Evolutionary conservation across 2,329 filamentous ascomycete species (phyloP), one percentile per base, ranked within the genome.

Genomic region (Tolypocladium paradoxum): DNA sequence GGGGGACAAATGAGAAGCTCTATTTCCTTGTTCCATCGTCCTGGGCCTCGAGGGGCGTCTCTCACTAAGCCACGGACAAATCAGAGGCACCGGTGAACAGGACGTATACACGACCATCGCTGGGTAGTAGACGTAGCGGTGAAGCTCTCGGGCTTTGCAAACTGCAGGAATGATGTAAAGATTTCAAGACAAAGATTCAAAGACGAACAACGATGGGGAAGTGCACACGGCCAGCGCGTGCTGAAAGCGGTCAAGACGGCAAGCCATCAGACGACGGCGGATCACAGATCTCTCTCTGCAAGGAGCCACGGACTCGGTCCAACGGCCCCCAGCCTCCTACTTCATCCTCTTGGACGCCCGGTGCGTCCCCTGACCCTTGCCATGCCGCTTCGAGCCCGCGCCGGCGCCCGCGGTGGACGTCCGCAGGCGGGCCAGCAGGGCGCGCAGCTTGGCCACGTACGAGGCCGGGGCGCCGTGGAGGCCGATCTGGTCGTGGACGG

Each of bases 381-480:
- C 58, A 11, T 62, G 60, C 7, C 70, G 64, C 58, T 73, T 73
- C 24, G 65, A 56, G 2, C 66, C 62, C 20, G 43, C 24, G 4
- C 12, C 34, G 6, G 61, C 59, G 9, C 62, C 59, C 5, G 58
- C 56, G 37, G 58, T 62, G 7, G 63, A 61, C 8, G 61, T 56
- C 55, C 63, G 63, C 48, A 73, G 50, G 22, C 67, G 62, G 24
- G 53, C 49, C 2, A 72, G 50, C 49, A 72, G 55, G 9, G 62
- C 57, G 37, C 64, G 61, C 20, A 71, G 69, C 50, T 64, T 68
- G 16, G 63, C 62, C 16, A 72, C 62, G 53, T 72, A 73, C 7
- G 67, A 57, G 1, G 63, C 54, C 5, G 68, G 66, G 1, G 67
- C 70, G 6, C 67, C 68, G 43, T 67, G 60, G 11, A 61, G 54